Evolutionary conservation across 768 basidiomycete genomes (phyloP), one percentile per base, ranked within the genome.

Genomic region (Leccinum uliginosum): DNA sequence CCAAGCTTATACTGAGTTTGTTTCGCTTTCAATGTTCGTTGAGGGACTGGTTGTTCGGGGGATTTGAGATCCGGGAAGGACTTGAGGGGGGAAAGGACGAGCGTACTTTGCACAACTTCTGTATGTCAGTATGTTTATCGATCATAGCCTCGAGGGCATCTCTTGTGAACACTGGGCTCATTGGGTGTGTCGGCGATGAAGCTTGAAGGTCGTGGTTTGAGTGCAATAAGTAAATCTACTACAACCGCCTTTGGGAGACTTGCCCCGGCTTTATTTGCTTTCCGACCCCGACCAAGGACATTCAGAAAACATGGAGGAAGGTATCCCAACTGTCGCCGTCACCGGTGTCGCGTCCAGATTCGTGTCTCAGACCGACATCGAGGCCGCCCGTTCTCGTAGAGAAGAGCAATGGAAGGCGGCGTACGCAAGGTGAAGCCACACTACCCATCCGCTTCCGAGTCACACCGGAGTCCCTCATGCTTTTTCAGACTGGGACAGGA

Each of bases 361-460:
- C 72, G 83, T 93, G 60, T 85, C 91, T 44, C 84, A 90, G 71
- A 78, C 79, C 15, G 91, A 93, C 53, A 73, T 93, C 46, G 91
- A 93, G 38, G 74, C 78, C 21, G 89, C 89, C 35, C 87, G 83
- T 54, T 76, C 81, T 7, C 77, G 84, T 29, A 77, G 84, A 59
- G 91, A 93, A 6, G 90, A 90, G 64, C 89, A 91, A 64, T 93
- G 91, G 91, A 90, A 86, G 65, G 91, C 91, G 14, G 91, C 91
- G 26, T 93, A 93, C 71, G 91, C 91, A 44, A 81, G 89, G 89
- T 85, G 19, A 11, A 43, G n/a, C 58, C 58, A 63, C 43, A 63
- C 43, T 24, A 0, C 14, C 17, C 26, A 19, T 51, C 12, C 50
- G 44, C 29, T 24, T 34, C n/a, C n/a, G n/a, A n/a, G n/a, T n/a